A percentile compares a stretch with the other conserved stretches of the same genome.
These are phyloP conservation scores for Eleusine indica DNA, from an alignment of 176 grass and related monocot species.

Conservation along the genomic window DNA sequence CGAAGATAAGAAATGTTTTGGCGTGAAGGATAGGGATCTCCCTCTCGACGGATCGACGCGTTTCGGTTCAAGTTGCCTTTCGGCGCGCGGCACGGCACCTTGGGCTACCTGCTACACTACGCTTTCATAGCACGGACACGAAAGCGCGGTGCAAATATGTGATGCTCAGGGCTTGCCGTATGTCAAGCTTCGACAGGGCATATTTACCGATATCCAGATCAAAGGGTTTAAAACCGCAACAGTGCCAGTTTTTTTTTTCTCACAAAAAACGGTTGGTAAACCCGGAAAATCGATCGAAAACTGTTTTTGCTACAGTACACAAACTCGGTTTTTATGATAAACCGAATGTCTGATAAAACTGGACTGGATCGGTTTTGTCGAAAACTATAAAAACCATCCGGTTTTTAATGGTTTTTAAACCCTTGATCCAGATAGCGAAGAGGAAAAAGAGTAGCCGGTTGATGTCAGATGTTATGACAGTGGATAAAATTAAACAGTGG, in stretches of 20 bases:
- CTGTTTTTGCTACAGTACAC: too few species aligned
- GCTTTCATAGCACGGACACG: conserved; percentile 27
- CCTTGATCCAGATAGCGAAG: neutral
- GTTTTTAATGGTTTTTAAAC: too few species aligned
- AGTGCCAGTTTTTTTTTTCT: too few species aligned
- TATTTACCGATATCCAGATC: neutral
- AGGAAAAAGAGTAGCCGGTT: neutral
- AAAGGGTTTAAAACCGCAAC: too few species aligned
- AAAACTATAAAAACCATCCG: too few species aligned
- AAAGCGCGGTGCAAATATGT: neutral
- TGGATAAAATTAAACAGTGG: too few species aligned
- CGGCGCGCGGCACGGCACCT: conserved; percentile 32
- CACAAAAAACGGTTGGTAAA: too few species aligned
- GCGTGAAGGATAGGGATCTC: conserved; percentile 35
- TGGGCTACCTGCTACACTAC: conserved; percentile 36
- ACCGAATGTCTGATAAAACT: too few species aligned
- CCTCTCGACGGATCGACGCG: conserved; percentile 19
- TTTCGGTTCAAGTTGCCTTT: conserved; percentile 13
- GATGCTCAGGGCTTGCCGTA: neutral
- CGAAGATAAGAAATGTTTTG: neutral
- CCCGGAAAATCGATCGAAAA: too few species aligned
- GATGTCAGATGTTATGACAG: neutral
- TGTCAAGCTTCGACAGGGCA: neutral
- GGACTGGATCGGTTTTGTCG: too few species aligned
- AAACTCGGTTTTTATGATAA: too few species aligned